Evolutionary conservation across 2,329 filamentous ascomycete species (phyloP).

Genomic region (Cladosporium velox): DNA sequence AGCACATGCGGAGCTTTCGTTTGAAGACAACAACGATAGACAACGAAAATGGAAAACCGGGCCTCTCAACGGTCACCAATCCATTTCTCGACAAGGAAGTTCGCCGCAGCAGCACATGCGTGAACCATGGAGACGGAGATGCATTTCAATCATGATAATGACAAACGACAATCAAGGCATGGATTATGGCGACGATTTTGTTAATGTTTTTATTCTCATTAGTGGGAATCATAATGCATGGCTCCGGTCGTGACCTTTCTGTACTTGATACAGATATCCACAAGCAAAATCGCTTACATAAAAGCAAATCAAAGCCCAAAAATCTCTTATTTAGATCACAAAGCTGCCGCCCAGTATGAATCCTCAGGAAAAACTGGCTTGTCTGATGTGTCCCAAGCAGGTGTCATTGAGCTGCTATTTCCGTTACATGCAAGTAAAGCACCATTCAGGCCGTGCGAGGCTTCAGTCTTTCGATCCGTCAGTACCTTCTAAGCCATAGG

Average conservation of each 20-base stretch:
- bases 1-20: neutral
- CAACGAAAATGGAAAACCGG: neutral
- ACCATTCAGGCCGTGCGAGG: neutral
- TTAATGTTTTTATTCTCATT: too few relatives aligned
- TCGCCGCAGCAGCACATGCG: neutral
- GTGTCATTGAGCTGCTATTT: neutral
- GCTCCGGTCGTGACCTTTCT: too few relatives aligned
- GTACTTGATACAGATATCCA: neutral
- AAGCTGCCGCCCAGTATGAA: neutral
- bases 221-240: too few relatives aligned
- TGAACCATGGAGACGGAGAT: neutral
- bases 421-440: neutral
- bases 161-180: neutral
- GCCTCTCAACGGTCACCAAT: neutral
- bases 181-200: too few relatives aligned
- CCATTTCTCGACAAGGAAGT: neutral
- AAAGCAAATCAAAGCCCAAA: neutral
- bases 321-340: neutral
- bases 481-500: neutral
- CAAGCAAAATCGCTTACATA: neutral
- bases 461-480: neutral
- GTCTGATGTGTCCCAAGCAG: conserved; percentile 11
- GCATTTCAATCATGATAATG: neutral
- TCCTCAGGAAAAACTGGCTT: conserved; percentile 6
- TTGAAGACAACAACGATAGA: neutral